These are phyloP conservation scores for Fusarium pseudograminearum DNA, from an alignment of 2,329 filamentous ascomycete species.

Conservation along the genomic window DNA sequence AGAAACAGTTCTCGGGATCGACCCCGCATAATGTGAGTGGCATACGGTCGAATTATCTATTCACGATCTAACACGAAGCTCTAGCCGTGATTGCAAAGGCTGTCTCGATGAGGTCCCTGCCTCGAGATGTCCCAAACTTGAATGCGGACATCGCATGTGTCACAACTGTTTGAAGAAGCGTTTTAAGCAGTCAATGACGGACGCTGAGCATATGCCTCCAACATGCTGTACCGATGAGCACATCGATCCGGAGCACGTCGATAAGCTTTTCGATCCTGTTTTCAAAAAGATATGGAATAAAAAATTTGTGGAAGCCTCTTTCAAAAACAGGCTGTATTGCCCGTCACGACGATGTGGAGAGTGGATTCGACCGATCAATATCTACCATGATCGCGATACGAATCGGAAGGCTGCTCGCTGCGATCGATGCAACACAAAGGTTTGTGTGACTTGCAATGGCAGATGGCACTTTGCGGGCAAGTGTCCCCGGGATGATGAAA, in stretches of 20 bases:
- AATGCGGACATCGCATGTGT: constrained; percentile 87
- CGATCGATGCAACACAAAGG: constrained; percentile 76
- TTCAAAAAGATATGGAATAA: constrained; percentile 86
- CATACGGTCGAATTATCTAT: neutral
- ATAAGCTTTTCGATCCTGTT: constrained; percentile 75
- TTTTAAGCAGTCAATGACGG: constrained; percentile 80
- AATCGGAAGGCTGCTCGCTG: constrained; percentile 77
- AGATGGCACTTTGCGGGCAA: constrained; percentile 77
- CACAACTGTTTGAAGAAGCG: constrained; percentile 77
- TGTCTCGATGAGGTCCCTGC: constrained; percentile 77
- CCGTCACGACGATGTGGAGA: constrained; percentile 78
- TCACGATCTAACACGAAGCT: neutral
- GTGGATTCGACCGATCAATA: constrained; percentile 81
- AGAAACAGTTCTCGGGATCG: constrained; percentile 48
- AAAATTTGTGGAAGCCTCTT: constrained; percentile 82
- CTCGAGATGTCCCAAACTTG: constrained; percentile 75
- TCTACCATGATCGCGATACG: constrained; percentile 67
- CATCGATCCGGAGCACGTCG: constrained; percentile 82
- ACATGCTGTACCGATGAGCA: constrained; percentile 79
- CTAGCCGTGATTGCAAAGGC: constrained; percentile 76
- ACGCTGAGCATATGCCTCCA: constrained; percentile 86
- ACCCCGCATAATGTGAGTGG: constrained; percentile 44
- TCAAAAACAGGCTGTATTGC: constrained; percentile 82
- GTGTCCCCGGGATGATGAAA: constrained; percentile 79
- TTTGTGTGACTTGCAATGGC: constrained; percentile 79